phyloP scores from a whole-genome alignment of 1,284 basidiomycete genomes.

The Trichosporon sp. region DNA sequence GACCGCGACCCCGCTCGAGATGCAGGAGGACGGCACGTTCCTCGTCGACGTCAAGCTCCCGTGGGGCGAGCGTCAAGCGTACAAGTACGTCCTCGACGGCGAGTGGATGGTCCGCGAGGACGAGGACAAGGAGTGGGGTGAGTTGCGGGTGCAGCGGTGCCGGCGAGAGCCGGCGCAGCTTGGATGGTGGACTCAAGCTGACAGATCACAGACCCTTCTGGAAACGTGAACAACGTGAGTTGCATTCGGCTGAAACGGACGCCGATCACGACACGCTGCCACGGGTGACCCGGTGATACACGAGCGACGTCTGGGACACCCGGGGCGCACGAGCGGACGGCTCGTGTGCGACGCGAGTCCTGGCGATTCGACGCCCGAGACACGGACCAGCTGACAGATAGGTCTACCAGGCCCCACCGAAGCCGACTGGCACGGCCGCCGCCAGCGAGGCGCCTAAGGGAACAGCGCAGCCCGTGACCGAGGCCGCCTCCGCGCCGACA shows the following conservation, averaged over 20 bases:
- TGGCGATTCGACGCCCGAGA: slow-evolving; percentile 1
- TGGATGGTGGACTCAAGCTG: background rate
- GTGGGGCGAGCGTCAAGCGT: slow-evolving; percentile 55
- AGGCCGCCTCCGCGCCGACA: background rate
- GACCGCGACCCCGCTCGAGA: slow-evolving; percentile 45
- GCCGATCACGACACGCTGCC: slow-evolving; percentile 12
- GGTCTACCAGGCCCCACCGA: slow-evolving; percentile 24
- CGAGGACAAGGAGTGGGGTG: slow-evolving; percentile 57
- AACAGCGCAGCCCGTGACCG: slow-evolving; percentile 6
- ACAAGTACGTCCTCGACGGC: slow-evolving; percentile 58
- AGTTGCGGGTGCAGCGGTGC: slow-evolving; percentile 27
- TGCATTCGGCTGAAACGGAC: background rate
- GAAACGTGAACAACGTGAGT: slow-evolving; percentile 57
- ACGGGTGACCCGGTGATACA: slow-evolving; percentile 22
- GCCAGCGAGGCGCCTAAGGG: slow-evolving; percentile 10
- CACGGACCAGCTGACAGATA: background rate
- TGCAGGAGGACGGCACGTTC: slow-evolving; percentile 50
- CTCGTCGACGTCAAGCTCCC: slow-evolving; percentile 44
- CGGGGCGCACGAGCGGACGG: slow-evolving; percentile 21
- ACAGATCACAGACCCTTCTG: slow-evolving; percentile 47
- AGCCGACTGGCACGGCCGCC: slow-evolving; percentile 23
- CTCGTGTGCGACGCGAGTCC: background rate
- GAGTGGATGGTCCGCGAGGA: slow-evolving; percentile 57
- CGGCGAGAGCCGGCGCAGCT: background rate
- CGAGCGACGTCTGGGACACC: slow-evolving; percentile 1